These are phyloP conservation scores for Fomitiporia mediterranea DNA, from an alignment of 1,284 basidiomycete species.

Conservation along the genomic window DNA sequence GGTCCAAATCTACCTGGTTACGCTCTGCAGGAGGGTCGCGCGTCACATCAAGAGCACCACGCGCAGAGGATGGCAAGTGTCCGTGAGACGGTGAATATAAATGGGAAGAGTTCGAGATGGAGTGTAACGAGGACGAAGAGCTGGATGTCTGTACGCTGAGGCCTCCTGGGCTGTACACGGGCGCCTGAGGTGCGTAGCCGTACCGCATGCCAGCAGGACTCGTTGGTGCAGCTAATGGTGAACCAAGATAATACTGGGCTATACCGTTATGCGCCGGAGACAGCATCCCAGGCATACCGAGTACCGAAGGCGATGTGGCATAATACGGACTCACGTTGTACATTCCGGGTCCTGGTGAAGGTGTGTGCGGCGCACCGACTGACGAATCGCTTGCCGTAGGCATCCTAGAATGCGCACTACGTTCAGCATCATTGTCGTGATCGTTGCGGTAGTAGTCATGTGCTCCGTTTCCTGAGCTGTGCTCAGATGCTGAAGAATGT, in stretches of 20 bases:
- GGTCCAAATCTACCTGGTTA: conserved; percentile 65
- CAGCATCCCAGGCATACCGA: background rate
- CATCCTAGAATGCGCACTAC: conserved; percentile 1
- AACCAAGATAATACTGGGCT: conserved; percentile 4
- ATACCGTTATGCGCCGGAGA: background rate
- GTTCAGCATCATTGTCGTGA: background rate
- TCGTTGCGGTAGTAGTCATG: background rate
- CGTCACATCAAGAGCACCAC: conserved; percentile 15
- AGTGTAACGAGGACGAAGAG: conserved; percentile 2
- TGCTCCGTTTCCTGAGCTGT: background rate
- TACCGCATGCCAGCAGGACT: background rate
- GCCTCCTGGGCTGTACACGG: conserved; percentile 5
- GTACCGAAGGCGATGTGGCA: background rate
- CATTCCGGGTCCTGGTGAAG: conserved; percentile 1
- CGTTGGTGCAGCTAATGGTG: background rate
- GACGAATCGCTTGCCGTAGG: conserved; percentile 8
- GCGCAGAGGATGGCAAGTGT: conserved; percentile 2
- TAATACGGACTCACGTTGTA: background rate
- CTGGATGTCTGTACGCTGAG: background rate
- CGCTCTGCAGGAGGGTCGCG: conserved; percentile 38
- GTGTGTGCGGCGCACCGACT: conserved; percentile 5
- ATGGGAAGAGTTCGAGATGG: conserved; percentile 4
- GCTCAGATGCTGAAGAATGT: conserved; percentile 2
- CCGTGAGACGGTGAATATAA: conserved; percentile 5
- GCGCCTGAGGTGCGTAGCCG: background rate